These are phyloP conservation scores for Saccharomycopsis vini DNA, from an alignment of 805 yeast species.

Conservation along the genomic window DNA sequence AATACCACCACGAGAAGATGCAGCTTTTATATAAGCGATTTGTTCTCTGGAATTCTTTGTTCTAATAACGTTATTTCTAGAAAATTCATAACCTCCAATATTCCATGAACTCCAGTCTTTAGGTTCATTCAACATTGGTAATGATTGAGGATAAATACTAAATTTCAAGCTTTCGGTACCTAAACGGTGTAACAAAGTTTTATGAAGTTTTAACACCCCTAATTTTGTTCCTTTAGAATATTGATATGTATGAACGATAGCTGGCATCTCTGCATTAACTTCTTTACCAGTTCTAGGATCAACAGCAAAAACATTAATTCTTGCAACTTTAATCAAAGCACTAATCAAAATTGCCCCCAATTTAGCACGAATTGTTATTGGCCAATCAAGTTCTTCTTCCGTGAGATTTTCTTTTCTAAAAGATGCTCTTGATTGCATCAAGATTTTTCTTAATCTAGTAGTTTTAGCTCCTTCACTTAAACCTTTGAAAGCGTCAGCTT, in stretches of 20 bases:
- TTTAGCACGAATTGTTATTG: conserved; percentile 49
- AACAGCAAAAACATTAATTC: conserved; percentile 64
- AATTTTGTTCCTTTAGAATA: conserved; percentile 67
- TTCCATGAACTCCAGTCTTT: conserved; percentile 76
- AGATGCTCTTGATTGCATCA: conserved; percentile 30
- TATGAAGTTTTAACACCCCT: conserved; percentile 76
- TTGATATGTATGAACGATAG: conserved; percentile 83
- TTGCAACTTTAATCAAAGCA: conserved; percentile 71
- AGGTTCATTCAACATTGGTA: conserved; percentile 93
- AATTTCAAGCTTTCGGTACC: conserved; percentile 57
- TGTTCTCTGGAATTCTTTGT: conserved; percentile 85
- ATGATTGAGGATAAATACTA: conserved; percentile 70
- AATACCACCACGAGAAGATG: conserved; percentile 59
- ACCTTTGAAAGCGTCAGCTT: conserved; percentile 46
- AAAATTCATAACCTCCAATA: conserved; percentile 75
- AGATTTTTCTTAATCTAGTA: conserved; percentile 32
- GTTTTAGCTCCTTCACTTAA: conserved; percentile 36
- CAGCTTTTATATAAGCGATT: conserved; percentile 77
- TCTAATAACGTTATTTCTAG: conserved; percentile 58
- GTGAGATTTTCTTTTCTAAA: conserved; percentile 31
- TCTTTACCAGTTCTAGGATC: conserved; percentile 70
- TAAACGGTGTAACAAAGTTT: conserved; percentile 52
- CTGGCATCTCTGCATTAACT: conserved; percentile 75
- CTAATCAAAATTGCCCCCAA: conserved; percentile 77
- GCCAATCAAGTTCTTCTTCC: conserved; percentile 39